Base-by-base conservation (phyloP, 352 stramenopile species). In the Phytopythium oedochilum region DNA sequence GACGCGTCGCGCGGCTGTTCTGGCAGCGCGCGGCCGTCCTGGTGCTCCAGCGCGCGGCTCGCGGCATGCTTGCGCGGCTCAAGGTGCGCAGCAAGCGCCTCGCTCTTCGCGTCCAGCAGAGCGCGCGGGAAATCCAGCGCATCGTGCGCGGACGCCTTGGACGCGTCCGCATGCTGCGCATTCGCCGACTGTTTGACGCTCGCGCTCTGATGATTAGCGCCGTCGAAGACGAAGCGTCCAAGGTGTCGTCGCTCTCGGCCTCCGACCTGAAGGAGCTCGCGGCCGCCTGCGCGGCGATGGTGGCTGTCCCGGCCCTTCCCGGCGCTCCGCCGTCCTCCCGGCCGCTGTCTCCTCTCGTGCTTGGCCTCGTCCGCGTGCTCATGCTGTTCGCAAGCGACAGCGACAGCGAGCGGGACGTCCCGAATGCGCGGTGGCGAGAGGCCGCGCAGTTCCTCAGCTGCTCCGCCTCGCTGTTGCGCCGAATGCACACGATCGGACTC, bases 281-380 rank as follows among this genome's bases (percentile, higher is more conserved):
- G 7, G 55, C 57, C 8, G 76, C 61, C 2, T 92, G 82, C 45
- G 46, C 61, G 42, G n/a, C 49, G 9, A 89, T 91, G 77, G 67
- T 82, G 1, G 26, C 65, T 5, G 53, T 88, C 1, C 70, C 79
- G 3, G 59, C 44, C 12, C 32, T 67, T 1, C 60, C 63, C 23
- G 53, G 53, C 45, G 49, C 43, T 5, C 25, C 43, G 18, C 12
- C 34, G 18, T 5, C 55, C 2, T 42, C 48, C 11, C 61, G 61
- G 11, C 49, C 65, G 23, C 54, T 88, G 29, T 61, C 78, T 28
- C 62, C 79, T 12, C 62, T 90, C 17, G 78, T 91, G 2, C 68
- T 94, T 5, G 82, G 82, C 1, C 65, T 94, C 26, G 72, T 92
- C 6, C 79, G 84, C 18, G 42, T 94, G 17, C 50, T 94, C 9